Conservation (phyloP, 2,329 filamentous ascomycete species). For the Sarocladiaceae sp. region DNA sequence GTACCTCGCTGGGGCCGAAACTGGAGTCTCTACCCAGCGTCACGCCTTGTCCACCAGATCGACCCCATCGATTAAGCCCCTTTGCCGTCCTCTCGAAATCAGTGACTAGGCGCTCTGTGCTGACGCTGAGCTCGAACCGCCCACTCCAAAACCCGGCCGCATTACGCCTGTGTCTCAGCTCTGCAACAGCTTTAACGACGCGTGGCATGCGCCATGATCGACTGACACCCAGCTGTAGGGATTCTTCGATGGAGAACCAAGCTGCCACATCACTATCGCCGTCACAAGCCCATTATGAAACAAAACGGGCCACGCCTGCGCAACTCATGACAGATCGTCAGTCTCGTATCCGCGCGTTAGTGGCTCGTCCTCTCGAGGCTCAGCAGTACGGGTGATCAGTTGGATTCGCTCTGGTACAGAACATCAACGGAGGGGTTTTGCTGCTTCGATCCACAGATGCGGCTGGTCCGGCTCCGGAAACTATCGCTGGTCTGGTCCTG, state of each 20-base stretch:
- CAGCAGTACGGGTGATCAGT: too few relatives aligned
- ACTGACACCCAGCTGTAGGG: not conserved
- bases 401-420: constrained; percentile 2
- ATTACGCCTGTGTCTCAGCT: constrained; percentile 1
- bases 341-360: too few relatives aligned
- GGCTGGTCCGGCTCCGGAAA: too few relatives aligned
- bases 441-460: too few relatives aligned
- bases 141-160: not conserved
- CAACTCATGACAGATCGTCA: not conserved
- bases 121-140: too few relatives aligned
- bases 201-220: not conserved
- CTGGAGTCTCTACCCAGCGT: too few relatives aligned
- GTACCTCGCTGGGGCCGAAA: not conserved
- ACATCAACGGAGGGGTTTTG: too few relatives aligned
- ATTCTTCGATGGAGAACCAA: not conserved
- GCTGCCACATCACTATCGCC: not conserved
- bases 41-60: too few relatives aligned
- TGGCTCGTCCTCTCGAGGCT: not conserved
- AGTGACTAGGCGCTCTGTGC: not conserved
- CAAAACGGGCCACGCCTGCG: not conserved
- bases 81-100: not conserved
- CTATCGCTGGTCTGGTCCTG: too few relatives aligned
- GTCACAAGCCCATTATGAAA: constrained; percentile 8
- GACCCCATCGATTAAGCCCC: too few relatives aligned
- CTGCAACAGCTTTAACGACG: constrained; percentile 3